Base-by-base conservation (phyloP, 352 stramenopile genomes). In the Blastocystis sp. region DNA sequence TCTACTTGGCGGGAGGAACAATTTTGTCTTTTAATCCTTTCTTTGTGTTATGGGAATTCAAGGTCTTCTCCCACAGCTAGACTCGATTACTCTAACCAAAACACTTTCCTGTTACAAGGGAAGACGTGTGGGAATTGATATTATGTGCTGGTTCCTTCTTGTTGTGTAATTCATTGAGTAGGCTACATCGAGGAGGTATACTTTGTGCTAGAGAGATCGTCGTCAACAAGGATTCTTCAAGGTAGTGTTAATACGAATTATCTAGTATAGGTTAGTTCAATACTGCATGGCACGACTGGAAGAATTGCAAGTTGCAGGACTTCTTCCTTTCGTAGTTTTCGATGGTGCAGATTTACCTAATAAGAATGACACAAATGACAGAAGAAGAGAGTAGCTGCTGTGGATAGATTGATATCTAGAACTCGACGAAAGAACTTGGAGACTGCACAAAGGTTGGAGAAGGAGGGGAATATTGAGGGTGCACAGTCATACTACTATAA, bases 311-410 rank as follows among this genome's bases (percentile, higher is more conserved):
- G 79, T 93, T 15, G 91, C 96, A 80, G 90, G 93, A 7, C 92
- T 98, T 76, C 94, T 91, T 15, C 95, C 94, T 18, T 91, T 96
- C 29, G 92, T 98, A 11, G 95, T 98, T 9, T 98, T 98, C 45
- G 95, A 98, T 90, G 95, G 95, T n/a, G 95, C 92, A 9, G 90
- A 93, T 75, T 70, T 98, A 29, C 95, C 95, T 0, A 93, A 93
- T 7, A 98, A 98, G 90, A 90, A 89, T 2, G 91, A 91, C 37
- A 91, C 93, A n/a, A 79, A 91, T 34, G 29, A 90, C 15, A 88
- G 92, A 43, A 41, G 91, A 8, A 76, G 56, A 23, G 50, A 77
- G 89, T 91, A 50, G 3, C 4, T 23, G 18, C 54, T 55, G 43
- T 1, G 1, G 37, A 77, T 0, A 13, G 23, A 15, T 54, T 64